Conservation (phyloP, 768 basidiomycete genomes). For the Russula vinacea region DNA sequence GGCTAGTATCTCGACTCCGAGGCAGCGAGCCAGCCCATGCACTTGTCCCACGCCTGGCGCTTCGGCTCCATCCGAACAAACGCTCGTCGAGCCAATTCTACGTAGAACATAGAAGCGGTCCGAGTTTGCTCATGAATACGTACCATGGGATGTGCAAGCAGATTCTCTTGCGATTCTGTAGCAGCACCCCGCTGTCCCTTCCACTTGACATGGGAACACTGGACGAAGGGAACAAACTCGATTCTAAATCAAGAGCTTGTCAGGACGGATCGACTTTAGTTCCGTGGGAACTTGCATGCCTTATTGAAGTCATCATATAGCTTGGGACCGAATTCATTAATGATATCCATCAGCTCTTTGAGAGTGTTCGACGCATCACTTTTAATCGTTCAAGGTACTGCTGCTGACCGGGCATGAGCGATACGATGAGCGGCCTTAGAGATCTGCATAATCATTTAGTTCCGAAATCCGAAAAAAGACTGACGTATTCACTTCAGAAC, state of each 20-base stretch:
- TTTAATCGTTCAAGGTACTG: conserved; percentile 73
- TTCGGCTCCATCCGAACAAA: conserved; percentile 85
- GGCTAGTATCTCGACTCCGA: conserved; percentile 55
- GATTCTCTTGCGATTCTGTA: conserved; percentile 74
- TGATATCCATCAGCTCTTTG: conserved; percentile 80
- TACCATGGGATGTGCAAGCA: conserved; percentile 86
- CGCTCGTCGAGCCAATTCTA: conserved; percentile 87
- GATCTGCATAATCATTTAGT: conserved; percentile 51
- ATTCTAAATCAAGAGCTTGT: conserved; percentile 15
- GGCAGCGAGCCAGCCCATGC: conserved; percentile 68
- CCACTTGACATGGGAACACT: conserved; percentile 76
- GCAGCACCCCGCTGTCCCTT: conserved; percentile 71
- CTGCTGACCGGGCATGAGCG: conserved; percentile 85
- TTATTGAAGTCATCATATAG: conserved; percentile 84
- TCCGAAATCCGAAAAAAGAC: conserved; percentile 13
- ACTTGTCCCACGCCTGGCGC: conserved; percentile 70
- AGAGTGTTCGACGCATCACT: conserved; percentile 63
- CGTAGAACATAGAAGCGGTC: conserved; percentile 3
- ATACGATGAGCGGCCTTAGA: conserved; percentile 83
- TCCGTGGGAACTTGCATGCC: conserved; percentile 40
- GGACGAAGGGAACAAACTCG: conserved; percentile 78
- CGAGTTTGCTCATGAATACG: conserved; percentile 34
- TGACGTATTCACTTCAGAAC: conserved; percentile 76
- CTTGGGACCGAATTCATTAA: conserved; percentile 85
- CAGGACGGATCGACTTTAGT: neutral